phyloP scores from a whole-genome alignment of 1,284 basidiomycete species.

The Testicularia cyperi region DNA sequence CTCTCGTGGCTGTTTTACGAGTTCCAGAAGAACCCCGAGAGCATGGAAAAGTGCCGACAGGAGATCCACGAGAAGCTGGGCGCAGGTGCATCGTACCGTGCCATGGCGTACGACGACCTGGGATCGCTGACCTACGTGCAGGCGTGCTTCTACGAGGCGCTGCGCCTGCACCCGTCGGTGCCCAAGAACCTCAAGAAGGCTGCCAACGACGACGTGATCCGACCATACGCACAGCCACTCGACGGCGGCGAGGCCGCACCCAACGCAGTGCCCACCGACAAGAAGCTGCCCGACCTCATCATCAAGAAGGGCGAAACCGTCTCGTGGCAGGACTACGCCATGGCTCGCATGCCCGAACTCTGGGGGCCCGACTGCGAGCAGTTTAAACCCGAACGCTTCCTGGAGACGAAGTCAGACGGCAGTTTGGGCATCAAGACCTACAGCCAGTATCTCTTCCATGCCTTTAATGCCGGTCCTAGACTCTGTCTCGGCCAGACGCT shows the following conservation, averaged over 20 bases:
- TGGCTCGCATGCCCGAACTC: conserved; percentile 50
- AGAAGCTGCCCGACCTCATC: conserved; percentile 36
- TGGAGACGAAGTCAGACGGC: conserved; percentile 50
- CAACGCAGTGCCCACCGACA: conserved; percentile 16
- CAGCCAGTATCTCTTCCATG: conserved; percentile 62
- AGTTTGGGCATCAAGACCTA: conserved; percentile 61
- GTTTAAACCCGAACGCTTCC: conserved; percentile 55
- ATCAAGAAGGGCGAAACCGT: conserved; percentile 39
- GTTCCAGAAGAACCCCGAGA: conserved; percentile 30
- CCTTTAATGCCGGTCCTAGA: conserved; percentile 55
- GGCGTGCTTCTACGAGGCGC: conserved; percentile 45
- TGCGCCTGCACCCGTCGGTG: conserved; percentile 50
- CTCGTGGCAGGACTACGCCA: conserved; percentile 42
- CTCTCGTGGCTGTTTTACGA: conserved; percentile 49
- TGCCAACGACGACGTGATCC: conserved; percentile 46
- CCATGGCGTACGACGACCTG: conserved; percentile 46
- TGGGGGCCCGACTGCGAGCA: conserved; percentile 55
- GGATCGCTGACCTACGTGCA: conserved; percentile 33
- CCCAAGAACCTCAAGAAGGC: conserved; percentile 47
- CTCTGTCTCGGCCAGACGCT: conserved; percentile 56
- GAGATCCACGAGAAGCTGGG: conserved; percentile 41
- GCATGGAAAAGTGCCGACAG: conserved; percentile 17
- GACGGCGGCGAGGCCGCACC: conserved; percentile 21
- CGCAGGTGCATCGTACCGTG: conserved; percentile 8
- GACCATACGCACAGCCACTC: conserved; percentile 24